Conservation (phyloP, 768 basidiomycete species). For the Suillus lakei region DNA sequence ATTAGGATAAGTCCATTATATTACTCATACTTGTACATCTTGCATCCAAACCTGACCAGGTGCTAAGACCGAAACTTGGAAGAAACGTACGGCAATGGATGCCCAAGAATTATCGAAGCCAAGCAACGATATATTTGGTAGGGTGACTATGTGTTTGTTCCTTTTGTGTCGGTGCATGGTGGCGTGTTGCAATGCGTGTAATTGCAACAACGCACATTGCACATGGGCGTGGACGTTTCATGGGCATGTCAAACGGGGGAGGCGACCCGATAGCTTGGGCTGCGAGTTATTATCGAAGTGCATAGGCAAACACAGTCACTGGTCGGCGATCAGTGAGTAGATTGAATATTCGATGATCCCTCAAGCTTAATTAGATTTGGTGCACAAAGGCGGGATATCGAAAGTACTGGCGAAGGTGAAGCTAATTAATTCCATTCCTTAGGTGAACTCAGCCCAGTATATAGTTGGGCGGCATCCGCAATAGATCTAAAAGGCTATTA, state of each 20-base stretch:
- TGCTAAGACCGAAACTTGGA: neutral
- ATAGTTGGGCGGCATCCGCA: neutral
- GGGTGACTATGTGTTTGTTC: neutral
- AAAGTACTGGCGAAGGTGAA: neutral
- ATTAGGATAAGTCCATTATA: neutral
- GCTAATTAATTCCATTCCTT: neutral
- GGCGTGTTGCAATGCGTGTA: neutral
- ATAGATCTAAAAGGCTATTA: neutral
- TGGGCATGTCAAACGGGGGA: neutral
- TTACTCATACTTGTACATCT: neutral
- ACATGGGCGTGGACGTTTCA: neutral
- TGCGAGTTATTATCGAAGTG: neutral
- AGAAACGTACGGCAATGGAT: neutral
- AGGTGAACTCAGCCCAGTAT: neutral
- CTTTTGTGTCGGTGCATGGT: neutral
- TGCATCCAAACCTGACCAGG: neutral
- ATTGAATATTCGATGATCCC: neutral
- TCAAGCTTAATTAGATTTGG: neutral
- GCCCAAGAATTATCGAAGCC: neutral
- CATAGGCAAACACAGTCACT: neutral
- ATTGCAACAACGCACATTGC: neutral
- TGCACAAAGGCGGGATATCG: neutral
- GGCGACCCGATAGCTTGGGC: neutral
- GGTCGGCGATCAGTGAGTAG: neutral
- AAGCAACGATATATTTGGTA: neutral